phyloP scores from a whole-genome alignment of 129 eudicot species.

The Lonicera japonica region DNA sequence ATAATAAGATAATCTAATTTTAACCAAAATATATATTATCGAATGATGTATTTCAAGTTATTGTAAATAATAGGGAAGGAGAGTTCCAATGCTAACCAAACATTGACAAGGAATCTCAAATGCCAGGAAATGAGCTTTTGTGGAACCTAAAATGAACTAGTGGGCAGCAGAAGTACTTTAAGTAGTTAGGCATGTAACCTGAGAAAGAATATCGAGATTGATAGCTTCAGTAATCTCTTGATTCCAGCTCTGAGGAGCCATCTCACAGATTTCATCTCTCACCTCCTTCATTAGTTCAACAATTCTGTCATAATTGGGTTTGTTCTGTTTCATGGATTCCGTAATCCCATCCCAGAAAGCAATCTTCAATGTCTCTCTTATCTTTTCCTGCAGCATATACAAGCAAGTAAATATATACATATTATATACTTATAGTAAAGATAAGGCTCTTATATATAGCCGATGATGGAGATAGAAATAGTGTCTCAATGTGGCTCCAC shows the following conservation, averaged over 20 bases:
- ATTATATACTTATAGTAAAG: no score
- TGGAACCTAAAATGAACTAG: no score
- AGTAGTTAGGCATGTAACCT: constrained; percentile 35
- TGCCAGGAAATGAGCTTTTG: no score
- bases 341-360: constrained; percentile 86
- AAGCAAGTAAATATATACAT: background rate
- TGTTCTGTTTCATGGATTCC: constrained; percentile 49
- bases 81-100: no score
- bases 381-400: constrained; percentile 30
- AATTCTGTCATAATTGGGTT: constrained; percentile 55
- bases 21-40: no score
- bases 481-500: no score
- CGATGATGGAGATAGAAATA: no score
- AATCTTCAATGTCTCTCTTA: constrained; percentile 62
- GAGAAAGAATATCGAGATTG: constrained; percentile 69
- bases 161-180: background rate
- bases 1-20: no score
- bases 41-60: no score
- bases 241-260: constrained; percentile 89
- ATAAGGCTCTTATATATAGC: no score
- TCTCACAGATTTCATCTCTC: constrained; percentile 74
- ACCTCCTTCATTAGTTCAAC: constrained; percentile 76
- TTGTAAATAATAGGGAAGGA: no score
- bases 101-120: no score
- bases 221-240: constrained; percentile 70